Evolutionary conservation across 2,329 filamentous ascomycete species (phyloP), one percentile per base, ranked within the genome.

Genomic region (Lojkania enalia): DNA sequence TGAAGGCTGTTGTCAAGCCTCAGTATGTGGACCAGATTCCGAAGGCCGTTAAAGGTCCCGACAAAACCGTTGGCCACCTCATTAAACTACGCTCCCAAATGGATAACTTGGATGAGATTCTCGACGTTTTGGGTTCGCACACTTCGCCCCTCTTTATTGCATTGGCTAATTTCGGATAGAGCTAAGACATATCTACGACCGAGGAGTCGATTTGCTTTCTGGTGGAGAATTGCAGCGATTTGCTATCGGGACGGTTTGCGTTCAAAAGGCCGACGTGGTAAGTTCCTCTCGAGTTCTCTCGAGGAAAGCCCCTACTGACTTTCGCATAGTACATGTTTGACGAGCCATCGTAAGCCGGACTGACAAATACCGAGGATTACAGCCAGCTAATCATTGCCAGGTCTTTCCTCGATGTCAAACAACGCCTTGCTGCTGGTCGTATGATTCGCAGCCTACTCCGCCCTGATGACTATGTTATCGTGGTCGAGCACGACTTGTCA

Each of bases 11-110:
- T 46, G 91, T 97, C 62, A 99, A 99, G 81, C 94, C 94, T 46
- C 95, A 99, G 77, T 96, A 99, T 78, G 94, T 99, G 63, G 94
- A 99, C 64, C 94, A 97, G 76, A 92, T 99, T 55, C 94, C 94
- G 50, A 90, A 87, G 71, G 92, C 94, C 31, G 87, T 99, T 66
- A 90, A 87, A 67, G 85, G 86, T 15, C 76, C 87, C 32, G 80
- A 91, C 60, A 90, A 90, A 76, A 83, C 82, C 19, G 95, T 99
- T 44, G 82, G 85, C 57, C 79, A 79, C 48, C 81, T 97, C 53
- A 85, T 99, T 56, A 82, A 89, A 67, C 81, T 84, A 60, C 86
- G 90, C 55, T 76, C 82, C 48, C 83, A 90, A 52, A 83, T 95
- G 71, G 84, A 82, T 46, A 95, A 97, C 70, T 74, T 88, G 49